phyloP scores from a whole-genome alignment of 768 basidiomycete species.

The Leccinum variicolor region DNA sequence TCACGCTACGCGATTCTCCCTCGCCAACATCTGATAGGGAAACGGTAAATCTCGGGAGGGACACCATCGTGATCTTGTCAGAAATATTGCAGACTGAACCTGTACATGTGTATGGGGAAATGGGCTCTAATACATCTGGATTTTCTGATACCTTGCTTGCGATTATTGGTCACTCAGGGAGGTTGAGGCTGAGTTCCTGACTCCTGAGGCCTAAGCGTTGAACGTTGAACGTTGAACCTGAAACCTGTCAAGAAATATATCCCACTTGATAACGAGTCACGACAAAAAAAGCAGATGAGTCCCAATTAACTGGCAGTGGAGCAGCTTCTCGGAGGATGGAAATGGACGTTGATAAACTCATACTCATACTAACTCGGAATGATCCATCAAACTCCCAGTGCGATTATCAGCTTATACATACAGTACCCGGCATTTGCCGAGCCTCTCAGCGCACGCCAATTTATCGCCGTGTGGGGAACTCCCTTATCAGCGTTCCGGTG shows the following conservation, averaged over 20 bases:
- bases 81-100: not conserved
- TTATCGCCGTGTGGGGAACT: not conserved
- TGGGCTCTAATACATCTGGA: not conserved
- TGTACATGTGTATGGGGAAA: not conserved
- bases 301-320: not conserved
- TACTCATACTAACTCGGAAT: not conserved
- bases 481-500: not conserved
- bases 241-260: constrained; percentile 3
- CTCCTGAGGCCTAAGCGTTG: not conserved
- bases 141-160: not conserved
- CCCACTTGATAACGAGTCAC: not conserved
- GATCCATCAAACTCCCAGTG: not conserved
- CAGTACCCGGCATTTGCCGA: constrained; percentile 15
- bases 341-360: constrained; percentile 12
- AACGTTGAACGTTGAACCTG: not conserved
- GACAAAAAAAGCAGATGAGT: not conserved
- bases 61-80: constrained; percentile 16
- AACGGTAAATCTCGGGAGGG: constrained; percentile 35
- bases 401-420: not conserved
- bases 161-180: not conserved
- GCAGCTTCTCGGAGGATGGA: constrained; percentile 1
- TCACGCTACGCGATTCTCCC: constrained; percentile 46
- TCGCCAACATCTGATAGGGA: constrained; percentile 34
- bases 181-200: not conserved
- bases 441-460: not conserved